A percentile compares a stretch with the other conserved stretches of the same genome.
Evolutionary conservation across 345 rosid genomes (phyloP).

Genomic region (Murraya paniculata): DNA sequence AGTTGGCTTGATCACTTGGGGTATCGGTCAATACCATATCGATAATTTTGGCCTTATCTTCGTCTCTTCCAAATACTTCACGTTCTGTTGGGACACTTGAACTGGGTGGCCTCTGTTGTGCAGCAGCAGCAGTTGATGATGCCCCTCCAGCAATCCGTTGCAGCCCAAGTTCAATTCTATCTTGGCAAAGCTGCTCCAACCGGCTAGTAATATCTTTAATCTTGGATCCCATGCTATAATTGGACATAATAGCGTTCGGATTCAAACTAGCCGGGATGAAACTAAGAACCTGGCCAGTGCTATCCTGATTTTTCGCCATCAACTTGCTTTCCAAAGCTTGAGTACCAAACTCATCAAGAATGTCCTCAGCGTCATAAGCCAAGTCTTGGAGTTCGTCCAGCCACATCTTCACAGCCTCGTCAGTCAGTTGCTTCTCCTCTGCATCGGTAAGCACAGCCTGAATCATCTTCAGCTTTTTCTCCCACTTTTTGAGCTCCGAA

Average conservation of each 20-base stretch:
- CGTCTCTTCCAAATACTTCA: not conserved
- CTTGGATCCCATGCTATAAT: not conserved
- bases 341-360: slow-evolving; percentile 5
- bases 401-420: slow-evolving; percentile 3
- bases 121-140: not conserved
- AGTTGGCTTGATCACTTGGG: not conserved
- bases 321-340: not conserved
- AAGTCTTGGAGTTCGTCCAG: not conserved
- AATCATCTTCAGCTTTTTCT: not conserved
- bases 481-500: not conserved
- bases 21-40: not conserved
- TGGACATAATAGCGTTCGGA: not conserved
- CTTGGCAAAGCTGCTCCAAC: not conserved
- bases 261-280: not conserved
- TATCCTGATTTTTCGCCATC: not conserved
- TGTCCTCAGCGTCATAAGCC: slow-evolving; percentile 6
- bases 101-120: not conserved
- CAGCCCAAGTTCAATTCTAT: not conserved
- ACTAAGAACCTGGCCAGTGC: not conserved
- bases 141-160: not conserved
- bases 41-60: slow-evolving; percentile 1
- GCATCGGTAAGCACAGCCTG: not conserved
- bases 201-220: not conserved
- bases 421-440: not conserved
- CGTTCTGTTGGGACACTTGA: not conserved